Percentiles rank a stretch among this genome's conserved stretches.
phyloP scores from a whole-genome alignment of 192 early-diverging fungal species.

The Obelidium mucronatum region DNA sequence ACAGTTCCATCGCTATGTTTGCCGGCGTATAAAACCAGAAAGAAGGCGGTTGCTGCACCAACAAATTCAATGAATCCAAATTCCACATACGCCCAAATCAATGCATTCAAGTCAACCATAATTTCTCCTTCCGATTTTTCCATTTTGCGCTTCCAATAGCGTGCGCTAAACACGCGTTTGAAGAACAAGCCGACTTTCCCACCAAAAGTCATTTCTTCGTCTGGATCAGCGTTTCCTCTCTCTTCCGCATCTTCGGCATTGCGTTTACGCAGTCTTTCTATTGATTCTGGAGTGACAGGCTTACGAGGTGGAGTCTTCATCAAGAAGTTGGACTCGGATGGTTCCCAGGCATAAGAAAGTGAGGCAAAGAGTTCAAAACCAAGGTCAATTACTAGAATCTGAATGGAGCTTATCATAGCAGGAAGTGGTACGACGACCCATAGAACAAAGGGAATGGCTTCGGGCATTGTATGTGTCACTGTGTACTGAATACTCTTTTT shows the following conservation, averaged over 20 bases:
- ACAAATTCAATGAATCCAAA: slow-evolving; percentile 78
- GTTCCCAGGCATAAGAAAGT: slow-evolving; percentile 91
- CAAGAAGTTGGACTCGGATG: slow-evolving; percentile 66
- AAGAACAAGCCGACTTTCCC: neutral
- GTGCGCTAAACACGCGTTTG: neutral
- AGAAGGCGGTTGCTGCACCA: slow-evolving; percentile 73
- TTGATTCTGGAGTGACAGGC: slow-evolving; percentile 72
- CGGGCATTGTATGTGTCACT: slow-evolving; percentile 85
- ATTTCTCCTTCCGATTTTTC: slow-evolving; percentile 68
- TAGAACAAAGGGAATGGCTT: slow-evolving; percentile 84
- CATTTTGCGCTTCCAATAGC: slow-evolving; percentile 49
- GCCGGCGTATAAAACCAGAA: slow-evolving; percentile 75
- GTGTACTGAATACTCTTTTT: slow-evolving; percentile 84
- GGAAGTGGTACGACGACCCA: slow-evolving; percentile 90
- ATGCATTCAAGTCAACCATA: slow-evolving; percentile 82
- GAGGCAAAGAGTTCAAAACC: slow-evolving; percentile 91
- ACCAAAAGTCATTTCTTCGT: neutral
- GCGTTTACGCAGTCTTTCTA: slow-evolving; percentile 19
- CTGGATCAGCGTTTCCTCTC: neutral
- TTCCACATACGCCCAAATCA: slow-evolving; percentile 90
- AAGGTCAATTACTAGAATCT: slow-evolving; percentile 89
- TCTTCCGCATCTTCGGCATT: neutral
- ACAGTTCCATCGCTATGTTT: slow-evolving; percentile 58
- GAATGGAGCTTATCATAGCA: slow-evolving; percentile 77
- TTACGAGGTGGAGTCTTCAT: slow-evolving; percentile 89